phyloP scores from a whole-genome alignment of 805 yeast species.

The Kodamaea neixiangensis region DNA sequence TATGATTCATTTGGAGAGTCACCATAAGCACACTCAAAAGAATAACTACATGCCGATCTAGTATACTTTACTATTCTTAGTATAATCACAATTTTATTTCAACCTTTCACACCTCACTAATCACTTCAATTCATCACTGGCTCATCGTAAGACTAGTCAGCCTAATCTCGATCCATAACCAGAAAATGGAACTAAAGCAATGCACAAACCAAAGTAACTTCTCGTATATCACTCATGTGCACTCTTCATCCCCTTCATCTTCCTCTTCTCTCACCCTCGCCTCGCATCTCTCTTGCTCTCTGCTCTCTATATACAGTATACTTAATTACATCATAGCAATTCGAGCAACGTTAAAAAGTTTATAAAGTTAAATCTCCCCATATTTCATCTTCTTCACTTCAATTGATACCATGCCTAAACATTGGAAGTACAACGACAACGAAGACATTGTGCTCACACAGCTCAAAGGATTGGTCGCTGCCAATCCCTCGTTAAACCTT shows the following conservation, averaged over 20 bases:
- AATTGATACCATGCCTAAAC: constrained; percentile 28
- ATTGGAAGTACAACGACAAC: constrained; percentile 51
- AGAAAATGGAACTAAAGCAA: too few species aligned
- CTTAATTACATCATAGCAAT: not conserved
- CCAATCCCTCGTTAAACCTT: constrained; percentile 56
- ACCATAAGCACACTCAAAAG: too few species aligned
- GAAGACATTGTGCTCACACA: constrained; percentile 50
- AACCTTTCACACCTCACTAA: too few species aligned
- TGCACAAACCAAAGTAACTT: too few species aligned
- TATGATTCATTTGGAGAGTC: too few species aligned
- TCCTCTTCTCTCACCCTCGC: not conserved
- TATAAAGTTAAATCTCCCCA: not conserved
- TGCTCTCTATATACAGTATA: not conserved
- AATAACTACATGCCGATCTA: too few species aligned
- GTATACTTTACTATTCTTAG: too few species aligned
- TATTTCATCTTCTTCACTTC: not conserved
- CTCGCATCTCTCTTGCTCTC: not conserved
- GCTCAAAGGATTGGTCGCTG: constrained; percentile 52
- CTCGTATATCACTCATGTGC: too few species aligned
- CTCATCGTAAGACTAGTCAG: too few species aligned
- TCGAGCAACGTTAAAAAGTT: not conserved
- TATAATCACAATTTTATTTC: too few species aligned
- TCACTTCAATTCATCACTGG: too few species aligned
- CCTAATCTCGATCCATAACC: too few species aligned
- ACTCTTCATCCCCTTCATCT: not conserved